Percentiles rank a stretch among this genome's conserved stretches.
These are phyloP conservation scores for Lentinula raphanica DNA, from an alignment of 768 basidiomycete genomes.

Conservation along the genomic window DNA sequence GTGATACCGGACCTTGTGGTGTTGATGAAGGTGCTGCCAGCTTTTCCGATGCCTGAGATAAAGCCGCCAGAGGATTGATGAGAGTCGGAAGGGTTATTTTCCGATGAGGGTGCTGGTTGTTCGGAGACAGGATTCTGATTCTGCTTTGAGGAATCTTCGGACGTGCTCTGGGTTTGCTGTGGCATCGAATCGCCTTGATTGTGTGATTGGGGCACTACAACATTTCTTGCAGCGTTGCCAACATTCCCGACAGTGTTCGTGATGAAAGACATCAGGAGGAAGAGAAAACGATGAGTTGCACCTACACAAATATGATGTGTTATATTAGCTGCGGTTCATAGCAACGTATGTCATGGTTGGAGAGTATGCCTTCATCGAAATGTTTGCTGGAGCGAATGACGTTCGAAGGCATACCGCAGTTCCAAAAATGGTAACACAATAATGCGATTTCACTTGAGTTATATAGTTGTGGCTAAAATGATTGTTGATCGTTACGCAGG, in stretches of 20 bases:
- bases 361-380: background rate
- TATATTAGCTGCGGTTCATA: background rate
- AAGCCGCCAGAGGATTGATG: background rate
- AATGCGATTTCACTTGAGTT: no score
- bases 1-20: background rate
- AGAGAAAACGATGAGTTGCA: background rate
- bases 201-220: background rate
- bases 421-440: background rate
- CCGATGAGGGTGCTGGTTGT: background rate
- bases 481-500: no score
- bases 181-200: background rate
- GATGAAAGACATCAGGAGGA: background rate
- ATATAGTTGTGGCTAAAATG: no score
- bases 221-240: constrained; percentile 1
- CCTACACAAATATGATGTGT: background rate
- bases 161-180: background rate
- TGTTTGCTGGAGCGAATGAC: background rate
- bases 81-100: background rate
- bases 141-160: background rate
- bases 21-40: background rate
- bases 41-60: background rate
- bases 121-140: background rate
- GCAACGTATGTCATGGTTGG: constrained; percentile 3
- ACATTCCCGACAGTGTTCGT: background rate
- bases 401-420: background rate